Base-by-base conservation (phyloP, 2,329 filamentous ascomycete species). In the Colletotrichum plurivorum region DNA sequence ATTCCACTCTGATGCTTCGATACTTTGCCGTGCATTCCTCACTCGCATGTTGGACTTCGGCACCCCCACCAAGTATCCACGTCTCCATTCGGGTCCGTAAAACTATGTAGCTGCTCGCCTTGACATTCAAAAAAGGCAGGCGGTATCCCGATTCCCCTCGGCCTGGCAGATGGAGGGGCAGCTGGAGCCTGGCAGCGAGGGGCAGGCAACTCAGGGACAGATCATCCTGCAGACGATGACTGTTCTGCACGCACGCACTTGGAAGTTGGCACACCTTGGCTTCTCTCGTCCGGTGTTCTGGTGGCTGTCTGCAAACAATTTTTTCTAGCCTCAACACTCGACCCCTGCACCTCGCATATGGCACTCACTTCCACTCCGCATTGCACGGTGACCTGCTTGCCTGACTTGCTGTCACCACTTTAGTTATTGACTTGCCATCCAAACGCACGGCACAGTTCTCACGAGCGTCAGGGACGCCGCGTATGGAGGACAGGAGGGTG, bases 71-170 rank as follows among this genome's bases (percentile, higher is more conserved):
- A 31, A 31, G 31, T 18, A 46, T 39, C 58, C 52, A 63, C 52
- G 53, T 51, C 58, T 63, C 58, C 43, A 51, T 60, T 27, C 18
- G 8, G 58, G 20, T n/a, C 65, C 60, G 64, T 54, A 25, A 25
- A 25, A 25, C 22, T 25, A 25, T 3, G 22, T 25, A 18, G 2
- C 13, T 27, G 18, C 22, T 7, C 25, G 48, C 48, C 22, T 53
- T 49, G 20, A 43, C 36, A 43, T 56, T 41, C 51, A 22, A 6
- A 67, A 27, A 31, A 56, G 52, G 64, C 45, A 64, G 48, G 60
- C 60, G 60, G 65, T 68, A 53, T 64, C 53, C 60, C 52, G 46
- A 53, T 52, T 54, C 65, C 59, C 60, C 52, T 68, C 45, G 53
- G 60, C 48, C 31, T 31, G 16, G 59, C 36, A 27, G 22, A 53